A percentile compares a stretch with the other conserved stretches of the same genome.
Evolutionary conservation across 2,329 filamentous ascomycete genomes (phyloP).

Genomic region (Metarhizium rileyi): DNA sequence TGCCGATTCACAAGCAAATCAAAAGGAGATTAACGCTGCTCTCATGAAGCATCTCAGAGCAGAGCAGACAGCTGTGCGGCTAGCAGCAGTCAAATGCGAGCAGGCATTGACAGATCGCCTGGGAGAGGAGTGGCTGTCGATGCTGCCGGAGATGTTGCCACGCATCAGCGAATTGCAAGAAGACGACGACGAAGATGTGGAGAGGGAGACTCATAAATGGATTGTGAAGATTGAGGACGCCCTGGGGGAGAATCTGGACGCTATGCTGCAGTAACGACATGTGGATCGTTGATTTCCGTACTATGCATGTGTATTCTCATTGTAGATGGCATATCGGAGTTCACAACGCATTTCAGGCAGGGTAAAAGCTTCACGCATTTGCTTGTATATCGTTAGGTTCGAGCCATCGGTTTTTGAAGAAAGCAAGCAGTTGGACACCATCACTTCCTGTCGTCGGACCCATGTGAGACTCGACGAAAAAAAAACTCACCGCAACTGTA

Average conservation of each 20-base stretch:
- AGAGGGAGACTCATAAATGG: constrained; percentile 82
- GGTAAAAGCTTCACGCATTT: neutral
- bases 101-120: constrained; percentile 68
- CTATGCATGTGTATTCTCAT: neutral
- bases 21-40: constrained; percentile 74
- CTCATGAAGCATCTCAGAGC: constrained; percentile 72
- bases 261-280: constrained; percentile 69
- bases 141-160: constrained; percentile 91
- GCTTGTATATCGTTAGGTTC: neutral
- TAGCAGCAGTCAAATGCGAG: constrained; percentile 76
- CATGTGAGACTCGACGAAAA: too few relatives aligned
- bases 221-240: constrained; percentile 83
- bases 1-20: constrained; percentile 77
- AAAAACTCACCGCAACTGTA: too few relatives aligned
- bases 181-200: constrained; percentile 89
- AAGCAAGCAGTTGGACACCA: too few relatives aligned
- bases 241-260: constrained; percentile 80
- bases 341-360: neutral
- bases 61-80: constrained; percentile 59
- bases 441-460: too few relatives aligned
- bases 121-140: constrained; percentile 86
- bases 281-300: neutral
- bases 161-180: constrained; percentile 94
- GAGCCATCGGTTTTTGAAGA: too few relatives aligned
- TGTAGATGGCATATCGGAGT: neutral